These are phyloP conservation scores for Arthrobotrys pseudoclavata DNA, from an alignment of 2,329 filamentous ascomycete genomes.

Conservation along the genomic window DNA sequence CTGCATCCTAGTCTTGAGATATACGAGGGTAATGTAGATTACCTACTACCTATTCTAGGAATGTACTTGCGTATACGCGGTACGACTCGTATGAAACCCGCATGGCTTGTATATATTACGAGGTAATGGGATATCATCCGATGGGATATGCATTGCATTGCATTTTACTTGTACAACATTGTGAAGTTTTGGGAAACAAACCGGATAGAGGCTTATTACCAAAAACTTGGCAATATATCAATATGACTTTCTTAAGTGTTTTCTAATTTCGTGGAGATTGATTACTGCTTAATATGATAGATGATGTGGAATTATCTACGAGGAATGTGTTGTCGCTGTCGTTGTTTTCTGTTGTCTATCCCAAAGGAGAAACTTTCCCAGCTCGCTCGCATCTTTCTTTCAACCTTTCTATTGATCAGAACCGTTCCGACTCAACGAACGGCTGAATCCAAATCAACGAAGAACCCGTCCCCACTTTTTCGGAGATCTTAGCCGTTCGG, in stretches of 20 bases:
- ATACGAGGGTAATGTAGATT: not conserved
- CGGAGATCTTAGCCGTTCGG: conserved; percentile 56
- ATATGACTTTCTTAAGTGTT: too few relatives aligned
- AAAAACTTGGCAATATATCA: too few relatives aligned
- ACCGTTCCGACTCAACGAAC: not conserved
- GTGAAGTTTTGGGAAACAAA: not conserved
- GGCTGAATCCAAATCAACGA: conserved; percentile 1
- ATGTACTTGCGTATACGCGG: too few relatives aligned
- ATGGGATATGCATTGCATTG: not conserved
- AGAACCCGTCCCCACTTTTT: conserved; percentile 23
- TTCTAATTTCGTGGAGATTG: too few relatives aligned
- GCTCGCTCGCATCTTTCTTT: conserved; percentile 1
- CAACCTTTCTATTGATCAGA: not conserved
- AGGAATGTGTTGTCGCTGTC: conserved; percentile 13
- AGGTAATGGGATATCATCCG: conserved; percentile 1
- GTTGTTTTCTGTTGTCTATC: conserved; percentile 3
- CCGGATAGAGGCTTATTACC: too few relatives aligned
- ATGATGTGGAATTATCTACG: too few relatives aligned
- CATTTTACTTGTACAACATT: not conserved
- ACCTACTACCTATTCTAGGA: too few relatives aligned
- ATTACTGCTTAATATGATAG: too few relatives aligned
- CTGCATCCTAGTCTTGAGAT: conserved; percentile 1
- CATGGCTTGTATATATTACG: not conserved
- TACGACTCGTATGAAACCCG: not conserved
- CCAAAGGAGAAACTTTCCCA: conserved; percentile 25